Base-by-base conservation (phyloP, 2,329 filamentous ascomycete species). In the Penicillium corylophilum region DNA sequence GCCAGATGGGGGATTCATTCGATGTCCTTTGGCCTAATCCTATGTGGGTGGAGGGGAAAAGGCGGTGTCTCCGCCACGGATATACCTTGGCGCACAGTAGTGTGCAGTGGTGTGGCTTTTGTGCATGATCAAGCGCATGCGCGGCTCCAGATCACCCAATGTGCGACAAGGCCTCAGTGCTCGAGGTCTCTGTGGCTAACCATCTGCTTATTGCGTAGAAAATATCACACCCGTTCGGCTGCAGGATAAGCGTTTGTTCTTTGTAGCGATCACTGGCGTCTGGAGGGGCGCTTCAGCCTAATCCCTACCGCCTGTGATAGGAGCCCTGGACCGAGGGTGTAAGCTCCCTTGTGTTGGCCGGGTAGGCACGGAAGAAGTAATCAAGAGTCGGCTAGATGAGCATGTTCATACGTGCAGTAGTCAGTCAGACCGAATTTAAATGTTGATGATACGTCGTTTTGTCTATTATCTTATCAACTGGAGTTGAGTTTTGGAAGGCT, bases 61-160 rank as follows among this genome's bases (percentile, higher is more conserved):
- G 44, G 60, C 60, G 60, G 60, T 62, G 59, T 59, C 57, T 59
- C 43, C 52, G 54, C 51, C 53, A 53, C 44, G 40, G 48, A 50
- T 39, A 54, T 55, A 9, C 35, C 59, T 62, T 63, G 55, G 57
- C 60, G 46, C 42, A 46, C 47, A 51, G 38, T 8, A 38, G 18
- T 38, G 35, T 38, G 35, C 35, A 38, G 18, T 45, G 38, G 40
- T 50, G 51, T 53, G 49, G 46, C 50, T 56, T 56, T 56, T 39
- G 20, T 61, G 53, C 53, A 61, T 53, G 45, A 53, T 44, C 44
- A 51, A 50, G 44, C 20, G 18, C 18, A 51, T 44, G 46, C 42
- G 56, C 53, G 56, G 58, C 56, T 61, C 54, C 44, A 48, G 43
- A 33, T 41, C 31, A 35, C 28, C 42, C 50, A 48, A 36, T 28